These are phyloP conservation scores for Cryptococcus jaspeensis DNA, from an alignment of 1,284 basidiomycete genomes.

Conservation along the genomic window DNA sequence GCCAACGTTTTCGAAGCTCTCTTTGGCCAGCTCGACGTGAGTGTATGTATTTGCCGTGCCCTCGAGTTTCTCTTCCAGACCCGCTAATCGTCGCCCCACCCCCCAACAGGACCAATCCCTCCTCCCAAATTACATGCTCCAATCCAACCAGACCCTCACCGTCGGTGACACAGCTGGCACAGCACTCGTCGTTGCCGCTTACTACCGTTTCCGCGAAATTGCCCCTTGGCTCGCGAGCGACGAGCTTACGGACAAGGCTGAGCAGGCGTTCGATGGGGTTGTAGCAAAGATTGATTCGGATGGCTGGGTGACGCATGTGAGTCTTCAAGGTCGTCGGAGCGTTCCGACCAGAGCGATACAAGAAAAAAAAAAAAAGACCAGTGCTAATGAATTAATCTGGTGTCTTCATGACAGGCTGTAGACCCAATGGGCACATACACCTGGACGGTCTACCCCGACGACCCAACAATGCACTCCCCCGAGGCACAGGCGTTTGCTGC, in stretches of 20 bases:
- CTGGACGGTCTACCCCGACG: constrained; percentile 24
- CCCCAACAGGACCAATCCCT: constrained; percentile 22
- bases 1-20: constrained; percentile 49
- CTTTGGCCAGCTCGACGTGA: constrained; percentile 50
- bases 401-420: constrained; percentile 21
- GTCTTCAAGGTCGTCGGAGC: constrained; percentile 45
- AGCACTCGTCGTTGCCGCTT: constrained; percentile 33
- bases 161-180: constrained; percentile 36
- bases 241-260: constrained; percentile 16
- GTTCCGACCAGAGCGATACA: constrained; percentile 18
- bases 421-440: constrained; percentile 33
- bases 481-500: constrained; percentile 39
- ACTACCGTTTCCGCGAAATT: constrained; percentile 32
- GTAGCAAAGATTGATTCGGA: constrained; percentile 23
- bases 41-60: constrained; percentile 3
- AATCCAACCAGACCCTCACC: constrained; percentile 8
- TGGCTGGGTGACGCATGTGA: constrained; percentile 26
- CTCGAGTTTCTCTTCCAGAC: neutral
- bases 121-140: constrained; percentile 35
- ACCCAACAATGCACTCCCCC: constrained; percentile 19
- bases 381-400: no score
- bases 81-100: no score
- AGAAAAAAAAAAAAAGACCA: no score
- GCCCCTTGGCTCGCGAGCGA: constrained; percentile 11
- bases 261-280: constrained; percentile 29